A percentile compares a stretch with the other conserved stretches of the same genome.
These are phyloP conservation scores for Biscogniauxia sp. DNA, from an alignment of 2,329 filamentous ascomycete species.

Conservation along the genomic window DNA sequence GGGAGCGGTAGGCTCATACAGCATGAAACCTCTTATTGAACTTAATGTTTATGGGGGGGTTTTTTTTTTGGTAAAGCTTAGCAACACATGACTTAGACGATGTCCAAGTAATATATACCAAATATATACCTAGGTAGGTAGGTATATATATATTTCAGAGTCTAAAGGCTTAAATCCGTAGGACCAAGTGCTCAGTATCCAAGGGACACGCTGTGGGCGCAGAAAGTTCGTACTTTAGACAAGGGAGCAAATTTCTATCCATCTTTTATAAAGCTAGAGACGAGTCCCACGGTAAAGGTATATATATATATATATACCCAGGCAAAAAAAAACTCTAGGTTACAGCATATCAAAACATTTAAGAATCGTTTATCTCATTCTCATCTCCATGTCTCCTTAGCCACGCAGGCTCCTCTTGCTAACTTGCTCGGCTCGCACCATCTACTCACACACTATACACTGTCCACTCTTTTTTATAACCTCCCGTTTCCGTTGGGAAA, in stretches of 20 bases:
- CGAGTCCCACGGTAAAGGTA: not conserved
- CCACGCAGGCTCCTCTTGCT: slow-evolving; percentile 1
- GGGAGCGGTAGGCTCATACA: too few relatives aligned
- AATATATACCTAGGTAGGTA: too few relatives aligned
- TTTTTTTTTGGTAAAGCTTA: too few relatives aligned
- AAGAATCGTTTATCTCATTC: slow-evolving; percentile 18
- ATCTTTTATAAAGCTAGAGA: not conserved
- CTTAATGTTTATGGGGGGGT: too few relatives aligned
- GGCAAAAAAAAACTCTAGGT: not conserved
- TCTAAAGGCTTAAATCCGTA: too few relatives aligned
- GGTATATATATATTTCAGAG: too few relatives aligned
- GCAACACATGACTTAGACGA: too few relatives aligned
- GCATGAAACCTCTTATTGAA: too few relatives aligned
- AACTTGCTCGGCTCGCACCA: slow-evolving; percentile 2
- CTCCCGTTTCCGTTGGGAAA: not conserved
- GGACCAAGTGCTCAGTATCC: too few relatives aligned
- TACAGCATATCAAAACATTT: not conserved
- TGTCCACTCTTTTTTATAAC: not conserved
- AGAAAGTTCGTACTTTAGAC: not conserved
- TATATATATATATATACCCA: too few relatives aligned
- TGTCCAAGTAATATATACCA: too few relatives aligned
- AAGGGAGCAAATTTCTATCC: not conserved
- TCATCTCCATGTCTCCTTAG: slow-evolving; percentile 11
- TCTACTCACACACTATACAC: slow-evolving; percentile 8
- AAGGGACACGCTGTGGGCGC: not conserved